Conservation (phyloP, 1,284 basidiomycete species). For the Ganoderma resinaceum region DNA sequence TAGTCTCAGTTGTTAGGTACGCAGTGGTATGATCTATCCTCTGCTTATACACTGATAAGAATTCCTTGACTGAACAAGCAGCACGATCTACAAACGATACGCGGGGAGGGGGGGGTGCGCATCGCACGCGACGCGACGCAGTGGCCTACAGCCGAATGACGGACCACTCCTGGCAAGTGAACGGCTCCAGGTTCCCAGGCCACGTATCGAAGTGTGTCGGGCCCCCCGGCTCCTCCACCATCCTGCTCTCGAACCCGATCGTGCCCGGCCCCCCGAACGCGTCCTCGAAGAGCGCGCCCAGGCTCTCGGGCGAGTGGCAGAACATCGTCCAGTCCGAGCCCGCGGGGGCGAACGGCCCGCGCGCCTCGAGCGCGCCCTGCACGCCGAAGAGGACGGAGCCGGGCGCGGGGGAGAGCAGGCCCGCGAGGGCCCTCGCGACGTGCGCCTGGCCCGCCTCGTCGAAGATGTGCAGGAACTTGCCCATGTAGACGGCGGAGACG, state of each 20-base stretch:
- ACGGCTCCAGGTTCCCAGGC: slow-evolving; percentile 16
- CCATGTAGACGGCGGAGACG: slow-evolving; percentile 51
- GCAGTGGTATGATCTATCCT: too few relatives aligned
- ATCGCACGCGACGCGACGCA: too few relatives aligned
- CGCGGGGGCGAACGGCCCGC: slow-evolving; percentile 20
- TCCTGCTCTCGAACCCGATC: slow-evolving; percentile 41
- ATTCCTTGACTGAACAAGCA: too few relatives aligned
- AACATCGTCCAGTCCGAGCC: slow-evolving; percentile 32
- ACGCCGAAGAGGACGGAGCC: slow-evolving; percentile 45
- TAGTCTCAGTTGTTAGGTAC: too few relatives aligned
- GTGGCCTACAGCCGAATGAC: slow-evolving; percentile 7
- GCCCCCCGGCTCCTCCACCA: slow-evolving; percentile 13
- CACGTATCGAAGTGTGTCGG: slow-evolving; percentile 18
- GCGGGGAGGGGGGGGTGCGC: too few relatives aligned
- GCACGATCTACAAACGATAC: too few relatives aligned
- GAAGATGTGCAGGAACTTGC: slow-evolving; percentile 59
- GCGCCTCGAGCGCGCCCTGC: slow-evolving; percentile 33
- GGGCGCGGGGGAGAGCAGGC: slow-evolving; percentile 45
- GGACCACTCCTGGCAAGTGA: slow-evolving; percentile 17
- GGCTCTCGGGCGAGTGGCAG: slow-evolving; percentile 47
- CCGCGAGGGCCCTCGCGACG: slow-evolving; percentile 46
- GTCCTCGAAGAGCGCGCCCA: slow-evolving; percentile 50
- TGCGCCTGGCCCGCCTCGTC: slow-evolving; percentile 46
- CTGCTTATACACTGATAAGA: too few relatives aligned
- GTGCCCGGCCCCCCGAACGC: slow-evolving; percentile 45